Conservation (phyloP, 768 basidiomycete species). For the Boletus sensibilis region DNA sequence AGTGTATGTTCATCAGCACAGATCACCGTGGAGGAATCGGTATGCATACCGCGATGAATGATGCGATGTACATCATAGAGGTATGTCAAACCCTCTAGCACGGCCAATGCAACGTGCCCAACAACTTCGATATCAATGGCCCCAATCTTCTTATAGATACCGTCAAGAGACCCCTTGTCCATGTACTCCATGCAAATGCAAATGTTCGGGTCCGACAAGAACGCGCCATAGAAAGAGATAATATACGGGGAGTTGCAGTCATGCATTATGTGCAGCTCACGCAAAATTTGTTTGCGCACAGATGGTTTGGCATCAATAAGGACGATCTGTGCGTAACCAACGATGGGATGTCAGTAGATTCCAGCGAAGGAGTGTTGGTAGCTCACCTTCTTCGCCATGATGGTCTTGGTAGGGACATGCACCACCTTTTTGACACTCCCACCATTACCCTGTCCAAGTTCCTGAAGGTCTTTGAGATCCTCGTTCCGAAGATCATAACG, state of each 20-base stretch:
- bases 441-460: constrained; percentile 94
- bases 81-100: constrained; percentile 93
- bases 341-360: neutral
- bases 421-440: constrained; percentile 97
- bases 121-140: constrained; percentile 92
- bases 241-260: constrained; percentile 93
- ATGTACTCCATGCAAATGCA: constrained; percentile 98
- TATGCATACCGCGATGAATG: constrained; percentile 90
- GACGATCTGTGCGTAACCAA: constrained; percentile 61
- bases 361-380: neutral
- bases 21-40: neutral
- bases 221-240: constrained; percentile 96
- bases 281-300: constrained; percentile 94
- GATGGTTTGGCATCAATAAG: constrained; percentile 96
- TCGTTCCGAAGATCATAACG: constrained; percentile 84
- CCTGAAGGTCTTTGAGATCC: constrained; percentile 86
- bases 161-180: constrained; percentile 93
- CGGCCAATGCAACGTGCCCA: constrained; percentile 90
- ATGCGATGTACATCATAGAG: constrained; percentile 97
- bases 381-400: constrained; percentile 98
- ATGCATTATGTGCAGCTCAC: constrained; percentile 99
- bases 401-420: constrained; percentile 83
- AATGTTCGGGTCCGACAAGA: constrained; percentile 95
- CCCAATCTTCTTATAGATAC: constrained; percentile 95
- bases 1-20: constrained; percentile 19